Conservation (phyloP, 345 rosid genomes). For the Linum trigynum region DNA sequence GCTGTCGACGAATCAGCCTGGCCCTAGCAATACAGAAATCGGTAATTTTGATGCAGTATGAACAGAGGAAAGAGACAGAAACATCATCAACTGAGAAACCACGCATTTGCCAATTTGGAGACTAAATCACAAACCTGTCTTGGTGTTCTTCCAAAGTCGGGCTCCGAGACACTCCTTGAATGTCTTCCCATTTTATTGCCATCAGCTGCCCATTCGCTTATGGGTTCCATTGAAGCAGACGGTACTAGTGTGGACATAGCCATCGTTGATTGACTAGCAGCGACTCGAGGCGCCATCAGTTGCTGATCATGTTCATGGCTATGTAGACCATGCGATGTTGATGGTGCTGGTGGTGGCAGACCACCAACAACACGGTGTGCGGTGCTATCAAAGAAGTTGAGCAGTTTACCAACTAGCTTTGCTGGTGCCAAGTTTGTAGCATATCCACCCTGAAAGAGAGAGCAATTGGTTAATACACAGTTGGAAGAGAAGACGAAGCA, state of each 20-base stretch:
- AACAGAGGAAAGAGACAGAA: neutral
- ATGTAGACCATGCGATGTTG: conserved; percentile 32
- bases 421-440: conserved; percentile 60
- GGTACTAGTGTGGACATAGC: conserved; percentile 62
- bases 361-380: conserved; percentile 80
- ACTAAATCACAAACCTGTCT: conserved; percentile 41
- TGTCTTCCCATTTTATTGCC: conserved; percentile 50
- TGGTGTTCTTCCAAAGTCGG: conserved; percentile 68
- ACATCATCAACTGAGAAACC: neutral
- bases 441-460: conserved; percentile 59
- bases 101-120: neutral
- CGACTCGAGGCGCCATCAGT: conserved; percentile 38
- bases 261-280: conserved; percentile 67
- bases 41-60: neutral
- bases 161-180: conserved; percentile 77
- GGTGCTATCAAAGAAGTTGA: conserved; percentile 69
- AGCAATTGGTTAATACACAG: conserved; percentile 9
- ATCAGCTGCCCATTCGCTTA: conserved; percentile 53
- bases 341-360: conserved; percentile 53
- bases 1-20: neutral
- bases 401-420: conserved; percentile 65
- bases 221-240: conserved; percentile 68
- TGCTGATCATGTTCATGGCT: conserved; percentile 32
- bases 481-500: neutral
- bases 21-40: neutral